phyloP scores from a whole-genome alignment of 2,329 filamentous ascomycete genomes.

The Scedosporium aurantiacum region DNA sequence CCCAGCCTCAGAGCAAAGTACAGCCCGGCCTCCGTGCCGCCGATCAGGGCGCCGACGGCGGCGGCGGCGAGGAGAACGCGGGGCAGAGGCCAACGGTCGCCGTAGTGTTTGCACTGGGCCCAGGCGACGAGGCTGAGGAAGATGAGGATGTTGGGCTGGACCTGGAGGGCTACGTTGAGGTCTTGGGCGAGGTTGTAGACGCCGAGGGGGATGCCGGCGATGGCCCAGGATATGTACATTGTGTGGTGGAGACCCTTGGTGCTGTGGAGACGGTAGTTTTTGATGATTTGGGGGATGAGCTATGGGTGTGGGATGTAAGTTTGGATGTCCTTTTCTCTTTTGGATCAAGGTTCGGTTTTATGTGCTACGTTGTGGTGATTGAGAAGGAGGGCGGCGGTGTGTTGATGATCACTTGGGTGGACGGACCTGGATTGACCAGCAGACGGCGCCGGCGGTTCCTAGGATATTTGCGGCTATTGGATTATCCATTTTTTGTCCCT shows the following conservation, averaged over 20 bases:
- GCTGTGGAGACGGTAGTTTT: slow-evolving; percentile 11
- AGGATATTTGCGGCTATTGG: slow-evolving; percentile 12
- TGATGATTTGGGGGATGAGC: slow-evolving; percentile 13
- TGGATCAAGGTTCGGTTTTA: too few relatives aligned
- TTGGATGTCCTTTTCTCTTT: background rate
- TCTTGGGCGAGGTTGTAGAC: slow-evolving; percentile 19
- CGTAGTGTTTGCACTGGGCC: slow-evolving; percentile 21
- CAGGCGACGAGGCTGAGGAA: slow-evolving; percentile 20
- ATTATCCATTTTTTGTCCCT: slow-evolving; percentile 8
- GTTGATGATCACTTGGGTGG: background rate
- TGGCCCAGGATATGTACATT: slow-evolving; percentile 13
- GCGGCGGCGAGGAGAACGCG: background rate
- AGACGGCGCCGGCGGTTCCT: slow-evolving; percentile 11
- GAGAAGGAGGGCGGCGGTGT: background rate
- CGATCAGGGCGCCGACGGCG: background rate
- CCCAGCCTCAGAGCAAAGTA: slow-evolving; percentile 2
- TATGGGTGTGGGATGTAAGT: background rate
- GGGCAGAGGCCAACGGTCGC: slow-evolving; percentile 6
- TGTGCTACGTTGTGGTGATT: too few relatives aligned
- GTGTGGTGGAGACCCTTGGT: slow-evolving; percentile 9
- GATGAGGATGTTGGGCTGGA: slow-evolving; percentile 22
- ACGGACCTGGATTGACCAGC: slow-evolving; percentile 11
- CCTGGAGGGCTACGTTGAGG: slow-evolving; percentile 20
- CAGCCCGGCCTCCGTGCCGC: background rate
- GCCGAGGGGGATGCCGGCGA: slow-evolving; percentile 12